A percentile compares a stretch with the other conserved stretches of the same genome.
phyloP scores from a whole-genome alignment of 2,329 filamentous ascomycete genomes.

The Podosphaera fusca region DNA sequence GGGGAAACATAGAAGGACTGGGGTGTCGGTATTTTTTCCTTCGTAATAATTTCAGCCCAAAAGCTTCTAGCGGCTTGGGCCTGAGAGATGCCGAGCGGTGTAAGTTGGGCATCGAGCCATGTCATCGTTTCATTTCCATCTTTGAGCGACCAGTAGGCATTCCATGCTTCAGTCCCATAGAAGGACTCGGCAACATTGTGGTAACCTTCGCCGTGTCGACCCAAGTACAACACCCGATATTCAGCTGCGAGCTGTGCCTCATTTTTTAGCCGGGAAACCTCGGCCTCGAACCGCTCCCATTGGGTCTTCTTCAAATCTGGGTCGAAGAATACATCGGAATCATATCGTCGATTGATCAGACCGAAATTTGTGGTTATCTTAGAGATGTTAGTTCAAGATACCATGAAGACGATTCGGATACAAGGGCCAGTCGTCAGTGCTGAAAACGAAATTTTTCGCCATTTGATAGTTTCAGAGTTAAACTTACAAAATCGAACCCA shows the following conservation, averaged over 20 bases:
- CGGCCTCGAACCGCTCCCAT: slow-evolving; percentile 40
- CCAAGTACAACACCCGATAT: slow-evolving; percentile 42
- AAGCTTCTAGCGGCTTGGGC: slow-evolving; percentile 36
- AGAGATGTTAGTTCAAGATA: not conserved
- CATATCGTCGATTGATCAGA: slow-evolving; percentile 36
- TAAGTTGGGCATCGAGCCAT: slow-evolving; percentile 44
- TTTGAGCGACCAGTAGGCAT: slow-evolving; percentile 43
- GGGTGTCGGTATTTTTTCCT: slow-evolving; percentile 33
- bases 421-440: not conserved
- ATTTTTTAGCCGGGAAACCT: slow-evolving; percentile 31
- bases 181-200: slow-evolving; percentile 39
- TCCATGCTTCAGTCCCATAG: slow-evolving; percentile 47
- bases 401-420: not conserved
- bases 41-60: slow-evolving; percentile 29
- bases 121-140: slow-evolving; percentile 37
- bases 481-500: slow-evolving; percentile 38
- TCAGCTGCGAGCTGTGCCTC: slow-evolving; percentile 20
- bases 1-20: slow-evolving; percentile 42
- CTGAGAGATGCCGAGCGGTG: slow-evolving; percentile 30
- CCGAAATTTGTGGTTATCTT: slow-evolving; percentile 33
- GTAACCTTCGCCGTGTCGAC: slow-evolving; percentile 45
- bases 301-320: slow-evolving; percentile 24
- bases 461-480: not conserved
- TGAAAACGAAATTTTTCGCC: not conserved
- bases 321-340: slow-evolving; percentile 25